Percentiles rank a stretch among this genome's conserved stretches.
These are phyloP conservation scores for Coemansia sp. DNA, from an alignment of 192 early-diverging fungal species.

Conservation along the genomic window DNA sequence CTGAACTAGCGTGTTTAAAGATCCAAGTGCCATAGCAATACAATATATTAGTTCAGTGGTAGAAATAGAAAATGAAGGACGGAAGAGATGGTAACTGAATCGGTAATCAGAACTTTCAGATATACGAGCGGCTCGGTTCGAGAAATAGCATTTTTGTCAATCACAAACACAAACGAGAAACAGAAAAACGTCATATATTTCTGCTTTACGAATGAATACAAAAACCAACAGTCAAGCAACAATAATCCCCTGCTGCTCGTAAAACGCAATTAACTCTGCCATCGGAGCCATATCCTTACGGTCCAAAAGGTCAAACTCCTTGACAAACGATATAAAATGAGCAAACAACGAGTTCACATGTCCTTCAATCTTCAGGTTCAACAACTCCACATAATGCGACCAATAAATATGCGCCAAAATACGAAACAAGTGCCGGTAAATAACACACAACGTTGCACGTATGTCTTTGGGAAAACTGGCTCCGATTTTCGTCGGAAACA, in stretches of 20 bases:
- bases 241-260: conserved; percentile 47
- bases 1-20: not conserved
- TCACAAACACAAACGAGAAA: too few species aligned
- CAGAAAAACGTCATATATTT: too few species aligned
- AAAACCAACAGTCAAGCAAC: not conserved
- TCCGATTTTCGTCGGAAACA: conserved; percentile 94
- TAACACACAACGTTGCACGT: conserved; percentile 60
- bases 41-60: not conserved
- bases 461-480: conserved; percentile 86
- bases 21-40: not conserved
- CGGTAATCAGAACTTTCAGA: too few species aligned
- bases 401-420: conserved; percentile 95
- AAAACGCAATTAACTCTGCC: conserved; percentile 68
- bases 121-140: too few species aligned
- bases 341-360: conserved; percentile 97
- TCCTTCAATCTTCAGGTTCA: conserved; percentile 77
- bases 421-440: conserved; percentile 84
- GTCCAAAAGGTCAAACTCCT: conserved; percentile 91
- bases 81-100: not conserved
- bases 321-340: conserved; percentile 89
- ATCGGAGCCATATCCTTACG: conserved; percentile 86
- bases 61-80: not conserved
- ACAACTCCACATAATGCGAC: conserved; percentile 82
- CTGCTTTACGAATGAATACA: not conserved
- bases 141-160: too few species aligned